Percentiles rank a stretch among this genome's conserved stretches.
Conservation (phyloP, 2,329 filamentous ascomycete species). For the Penicillium sp. region DNA sequence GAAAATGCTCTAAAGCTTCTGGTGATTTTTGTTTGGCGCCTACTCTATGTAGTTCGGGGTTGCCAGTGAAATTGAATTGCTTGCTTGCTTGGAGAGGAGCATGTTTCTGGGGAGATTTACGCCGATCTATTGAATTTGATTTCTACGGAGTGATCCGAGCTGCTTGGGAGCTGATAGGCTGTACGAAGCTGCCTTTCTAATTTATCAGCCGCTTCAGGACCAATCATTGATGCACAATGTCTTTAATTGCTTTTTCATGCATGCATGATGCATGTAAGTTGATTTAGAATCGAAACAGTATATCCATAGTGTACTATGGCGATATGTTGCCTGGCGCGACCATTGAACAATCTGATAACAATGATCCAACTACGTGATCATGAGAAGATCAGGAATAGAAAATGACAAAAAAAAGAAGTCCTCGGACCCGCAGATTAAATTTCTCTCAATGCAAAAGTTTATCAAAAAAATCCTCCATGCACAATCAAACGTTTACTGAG, state of each 20-base stretch:
- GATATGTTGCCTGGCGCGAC: too few relatives aligned
- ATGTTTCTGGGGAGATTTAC: too few relatives aligned
- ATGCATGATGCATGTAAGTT: conserved; percentile 5
- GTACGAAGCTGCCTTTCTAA: neutral
- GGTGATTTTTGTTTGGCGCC: too few relatives aligned
- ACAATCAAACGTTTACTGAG: neutral
- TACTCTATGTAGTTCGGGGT: too few relatives aligned
- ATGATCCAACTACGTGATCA: neutral
- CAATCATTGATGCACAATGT: neutral
- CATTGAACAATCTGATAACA: neutral
- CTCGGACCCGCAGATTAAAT: neutral
- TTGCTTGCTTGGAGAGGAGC: too few relatives aligned
- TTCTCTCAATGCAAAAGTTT: neutral
- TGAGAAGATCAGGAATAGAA: fast-evolving
- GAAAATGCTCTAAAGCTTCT: too few relatives aligned
- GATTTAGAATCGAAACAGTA: neutral
- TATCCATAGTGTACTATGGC: neutral
- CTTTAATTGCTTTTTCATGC: neutral
- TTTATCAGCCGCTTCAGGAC: neutral
- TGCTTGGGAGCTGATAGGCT: neutral
- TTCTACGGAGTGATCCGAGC: too few relatives aligned
- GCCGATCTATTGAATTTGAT: too few relatives aligned
- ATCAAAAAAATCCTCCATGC: neutral
- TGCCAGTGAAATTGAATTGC: too few relatives aligned
- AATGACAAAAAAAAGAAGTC: neutral